phyloP scores from a whole-genome alignment of 2,329 filamentous ascomycete species.

The Chrysoporthe austroafricana region DNA sequence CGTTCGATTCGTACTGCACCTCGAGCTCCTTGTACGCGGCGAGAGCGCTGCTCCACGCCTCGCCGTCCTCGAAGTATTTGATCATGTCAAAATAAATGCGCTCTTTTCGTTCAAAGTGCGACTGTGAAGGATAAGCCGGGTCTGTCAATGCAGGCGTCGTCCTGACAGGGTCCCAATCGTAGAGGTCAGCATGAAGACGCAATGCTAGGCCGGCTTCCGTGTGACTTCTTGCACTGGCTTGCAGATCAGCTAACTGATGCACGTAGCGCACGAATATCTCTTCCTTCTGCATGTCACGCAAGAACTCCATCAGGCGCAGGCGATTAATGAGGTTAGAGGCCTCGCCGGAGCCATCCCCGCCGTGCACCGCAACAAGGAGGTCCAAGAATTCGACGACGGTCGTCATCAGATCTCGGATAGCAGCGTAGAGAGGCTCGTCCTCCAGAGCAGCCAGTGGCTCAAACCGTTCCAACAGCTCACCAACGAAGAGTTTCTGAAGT shows the following conservation, averaged over 20 bases:
- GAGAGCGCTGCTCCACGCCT: constrained; percentile 88
- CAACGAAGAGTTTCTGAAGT: constrained; percentile 89
- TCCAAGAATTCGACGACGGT: constrained; percentile 92
- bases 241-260: constrained; percentile 82
- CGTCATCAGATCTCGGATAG: constrained; percentile 76
- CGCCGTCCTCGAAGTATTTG: constrained; percentile 91
- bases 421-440: constrained; percentile 74
- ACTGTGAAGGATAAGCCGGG: constrained; percentile 80
- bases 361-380: constrained; percentile 86
- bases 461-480: constrained; percentile 82
- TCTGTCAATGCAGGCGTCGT: constrained; percentile 69
- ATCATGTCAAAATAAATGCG: constrained; percentile 93
- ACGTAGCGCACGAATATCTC: constrained; percentile 97
- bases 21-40: constrained; percentile 89
- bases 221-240: constrained; percentile 75
- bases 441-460: constrained; percentile 67
- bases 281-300: constrained; percentile 95
- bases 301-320: constrained; percentile 89
- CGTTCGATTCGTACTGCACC: constrained; percentile 84
- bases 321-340: constrained; percentile 85
- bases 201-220: constrained; percentile 89
- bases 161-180: constrained; percentile 82
- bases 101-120: constrained; percentile 91
- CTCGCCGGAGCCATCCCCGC: constrained; percentile 72
- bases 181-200: constrained; percentile 87